These are phyloP conservation scores for Penicillium polonicum DNA, from an alignment of 2,329 filamentous ascomycete genomes.

Conservation along the genomic window DNA sequence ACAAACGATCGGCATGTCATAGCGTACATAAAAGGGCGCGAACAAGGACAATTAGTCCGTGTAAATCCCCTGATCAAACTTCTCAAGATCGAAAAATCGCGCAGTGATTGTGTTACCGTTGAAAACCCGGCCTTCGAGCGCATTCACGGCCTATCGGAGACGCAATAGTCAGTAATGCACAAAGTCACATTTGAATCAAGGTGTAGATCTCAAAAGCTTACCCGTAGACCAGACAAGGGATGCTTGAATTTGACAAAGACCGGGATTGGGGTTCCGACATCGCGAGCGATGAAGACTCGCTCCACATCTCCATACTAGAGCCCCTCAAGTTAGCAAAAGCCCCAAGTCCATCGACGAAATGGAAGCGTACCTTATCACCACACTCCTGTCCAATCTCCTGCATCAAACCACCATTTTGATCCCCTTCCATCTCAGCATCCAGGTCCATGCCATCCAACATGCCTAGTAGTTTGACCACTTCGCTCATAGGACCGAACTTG, in stretches of 20 bases:
- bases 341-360: neutral
- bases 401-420: slow-evolving; percentile 63
- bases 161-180: slow-evolving; percentile 4
- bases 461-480: slow-evolving; percentile 76
- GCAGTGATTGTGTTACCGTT: slow-evolving; percentile 83
- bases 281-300: slow-evolving; percentile 70
- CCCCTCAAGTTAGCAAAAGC: slow-evolving; percentile 3
- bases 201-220: slow-evolving; percentile 48
- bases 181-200: neutral
- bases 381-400: slow-evolving; percentile 97
- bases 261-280: slow-evolving; percentile 53
- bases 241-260: slow-evolving; percentile 96
- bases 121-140: slow-evolving; percentile 81
- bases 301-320: slow-evolving; percentile 77
- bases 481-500: slow-evolving; percentile 71
- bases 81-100: slow-evolving; percentile 76
- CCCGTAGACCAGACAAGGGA: slow-evolving; percentile 76
- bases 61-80: slow-evolving; percentile 70
- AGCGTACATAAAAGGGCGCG: neutral
- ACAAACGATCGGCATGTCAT: neutral
- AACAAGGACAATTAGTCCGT: slow-evolving; percentile 28
- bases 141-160: slow-evolving; percentile 72
- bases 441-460: slow-evolving; percentile 88
- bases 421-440: slow-evolving; percentile 68
- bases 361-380: slow-evolving; percentile 64